Conservation (phyloP, 2,329 filamentous ascomycete genomes). For the Phyllachora maydis region DNA sequence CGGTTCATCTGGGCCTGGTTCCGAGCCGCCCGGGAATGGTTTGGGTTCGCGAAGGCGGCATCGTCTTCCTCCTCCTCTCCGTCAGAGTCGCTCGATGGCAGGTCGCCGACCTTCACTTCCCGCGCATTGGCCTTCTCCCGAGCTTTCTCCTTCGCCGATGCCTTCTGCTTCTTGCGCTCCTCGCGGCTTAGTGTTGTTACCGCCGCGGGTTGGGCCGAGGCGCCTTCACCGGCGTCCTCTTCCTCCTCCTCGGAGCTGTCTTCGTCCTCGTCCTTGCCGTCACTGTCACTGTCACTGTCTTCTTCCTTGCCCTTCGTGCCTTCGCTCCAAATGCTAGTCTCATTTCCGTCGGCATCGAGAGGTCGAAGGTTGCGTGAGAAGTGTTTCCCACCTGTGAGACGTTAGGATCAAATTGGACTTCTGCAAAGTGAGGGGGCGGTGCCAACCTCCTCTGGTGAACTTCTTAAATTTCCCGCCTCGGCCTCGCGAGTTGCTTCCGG, state of each 20-base stretch:
- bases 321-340: conserved; percentile 71
- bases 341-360: conserved; percentile 73
- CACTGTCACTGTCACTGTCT: conserved; percentile 17
- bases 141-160: conserved; percentile 29
- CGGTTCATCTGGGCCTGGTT: conserved; percentile 27
- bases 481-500: conserved; percentile 39
- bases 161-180: conserved; percentile 69
- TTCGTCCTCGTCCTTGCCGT: conserved; percentile 16
- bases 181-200: conserved; percentile 49
- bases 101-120: conserved; percentile 61
- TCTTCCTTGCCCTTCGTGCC: conserved; percentile 23
- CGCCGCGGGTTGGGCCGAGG: conserved; percentile 17
- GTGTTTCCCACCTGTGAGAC: conserved; percentile 63
- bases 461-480: conserved; percentile 91
- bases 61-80: conserved; percentile 35
- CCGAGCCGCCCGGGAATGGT: conserved; percentile 61
- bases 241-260: conserved; percentile 22
- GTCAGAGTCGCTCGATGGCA: conserved; percentile 53
- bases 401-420: neutral
- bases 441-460: conserved; percentile 70
- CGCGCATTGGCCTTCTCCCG: conserved; percentile 65
- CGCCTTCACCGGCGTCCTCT: conserved; percentile 27
- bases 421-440: neutral
- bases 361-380: conserved; percentile 85
- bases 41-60: conserved; percentile 65